Evolutionary conservation across 192 early-diverging fungal genomes (phyloP).

Genomic region (Backusella parvicylindrica): DNA sequence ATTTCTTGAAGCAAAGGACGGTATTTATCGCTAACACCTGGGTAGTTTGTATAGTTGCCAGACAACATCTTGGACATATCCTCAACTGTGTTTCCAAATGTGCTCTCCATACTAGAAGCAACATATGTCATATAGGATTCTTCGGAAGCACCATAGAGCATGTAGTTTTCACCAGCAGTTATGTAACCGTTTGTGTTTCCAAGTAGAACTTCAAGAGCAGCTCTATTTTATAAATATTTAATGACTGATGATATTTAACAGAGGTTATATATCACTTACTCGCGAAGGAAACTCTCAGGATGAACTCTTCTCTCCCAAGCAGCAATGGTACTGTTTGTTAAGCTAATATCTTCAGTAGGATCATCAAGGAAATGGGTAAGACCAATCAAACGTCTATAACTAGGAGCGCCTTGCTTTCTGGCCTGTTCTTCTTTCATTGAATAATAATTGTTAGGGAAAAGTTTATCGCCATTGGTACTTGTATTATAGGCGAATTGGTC

Average conservation of each 20-base stretch:
- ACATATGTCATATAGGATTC: neutral
- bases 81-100: neutral
- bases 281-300: neutral
- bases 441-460: neutral
- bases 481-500: neutral
- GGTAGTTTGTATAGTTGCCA: neutral
- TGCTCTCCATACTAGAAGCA: neutral
- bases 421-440: neutral
- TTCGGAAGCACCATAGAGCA: neutral
- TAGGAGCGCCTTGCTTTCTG: neutral
- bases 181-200: slow-evolving; percentile 1
- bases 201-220: neutral
- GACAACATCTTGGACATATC: neutral
- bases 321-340: neutral
- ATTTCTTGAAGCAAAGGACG: neutral
- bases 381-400: neutral
- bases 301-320: neutral
- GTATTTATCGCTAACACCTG: no score
- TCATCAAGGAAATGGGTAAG: neutral
- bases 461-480: neutral
- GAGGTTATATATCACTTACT: neutral
- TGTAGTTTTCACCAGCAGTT: neutral
- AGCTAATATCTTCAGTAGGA: neutral
- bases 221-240: neutral
- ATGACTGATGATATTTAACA: neutral